Conservation (phyloP, 768 basidiomycete genomes). For the Tricholoma bakamatsutake region DNA sequence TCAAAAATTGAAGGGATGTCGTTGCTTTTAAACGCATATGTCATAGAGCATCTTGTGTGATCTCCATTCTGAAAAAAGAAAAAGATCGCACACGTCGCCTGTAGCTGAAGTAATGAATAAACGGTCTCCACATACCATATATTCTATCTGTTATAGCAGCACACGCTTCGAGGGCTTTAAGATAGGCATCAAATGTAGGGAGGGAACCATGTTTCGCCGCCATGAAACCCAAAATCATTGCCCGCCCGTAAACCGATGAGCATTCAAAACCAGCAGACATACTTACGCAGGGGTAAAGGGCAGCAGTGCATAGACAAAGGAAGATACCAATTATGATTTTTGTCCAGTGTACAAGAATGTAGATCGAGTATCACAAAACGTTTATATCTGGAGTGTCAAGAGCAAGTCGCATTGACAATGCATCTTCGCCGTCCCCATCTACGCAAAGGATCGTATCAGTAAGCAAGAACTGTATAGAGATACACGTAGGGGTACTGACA, state of each 20-base stretch:
- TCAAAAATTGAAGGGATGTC: too few relatives aligned
- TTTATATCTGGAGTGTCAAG: constrained; percentile 2
- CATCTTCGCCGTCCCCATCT: constrained; percentile 90
- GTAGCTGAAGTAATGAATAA: not conserved
- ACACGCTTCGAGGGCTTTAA: too few relatives aligned
- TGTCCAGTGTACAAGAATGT: too few relatives aligned
- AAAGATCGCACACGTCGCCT: not conserved
- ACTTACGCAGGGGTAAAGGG: not conserved
- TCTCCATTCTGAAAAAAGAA: not conserved
- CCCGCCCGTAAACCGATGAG: too few relatives aligned
- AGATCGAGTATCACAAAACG: not conserved
- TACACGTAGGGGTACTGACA: constrained; percentile 47
- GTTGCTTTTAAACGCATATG: too few relatives aligned
- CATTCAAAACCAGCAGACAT: not conserved
- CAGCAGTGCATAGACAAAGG: not conserved
- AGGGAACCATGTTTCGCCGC: too few relatives aligned
- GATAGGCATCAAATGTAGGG: too few relatives aligned
- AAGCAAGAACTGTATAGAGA: not conserved
- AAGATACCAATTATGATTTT: not conserved
- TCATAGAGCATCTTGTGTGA: not conserved
- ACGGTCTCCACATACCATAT: too few relatives aligned
- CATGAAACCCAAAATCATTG: too few relatives aligned
- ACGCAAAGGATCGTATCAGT: not conserved
- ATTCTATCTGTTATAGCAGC: too few relatives aligned
- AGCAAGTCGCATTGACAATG: constrained; percentile 70